Evolutionary conservation across 1,284 basidiomycete genomes (phyloP).

Genomic region (Pyrrhoderma noxium): DNA sequence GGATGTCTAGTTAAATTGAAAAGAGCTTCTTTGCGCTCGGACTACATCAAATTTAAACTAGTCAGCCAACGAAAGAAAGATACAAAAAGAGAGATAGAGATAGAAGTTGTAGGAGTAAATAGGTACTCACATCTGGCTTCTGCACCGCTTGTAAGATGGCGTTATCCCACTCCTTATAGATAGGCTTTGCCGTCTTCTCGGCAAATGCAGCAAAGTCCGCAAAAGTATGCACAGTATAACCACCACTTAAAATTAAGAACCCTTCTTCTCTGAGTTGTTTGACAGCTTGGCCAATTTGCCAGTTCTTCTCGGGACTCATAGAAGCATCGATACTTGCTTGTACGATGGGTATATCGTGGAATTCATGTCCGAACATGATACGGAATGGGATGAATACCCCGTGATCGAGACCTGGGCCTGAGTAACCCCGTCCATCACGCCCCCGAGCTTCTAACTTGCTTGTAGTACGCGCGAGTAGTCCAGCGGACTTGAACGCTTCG

Average conservation of each 20-base stretch:
- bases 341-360: constrained; percentile 53
- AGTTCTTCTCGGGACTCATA: constrained; percentile 54
- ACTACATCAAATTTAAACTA: too few species aligned
- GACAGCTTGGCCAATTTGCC: constrained; percentile 58
- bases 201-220: constrained; percentile 46
- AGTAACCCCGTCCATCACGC: constrained; percentile 51
- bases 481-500: constrained; percentile 54
- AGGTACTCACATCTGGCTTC: constrained; percentile 39
- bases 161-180: constrained; percentile 50
- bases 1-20: constrained; percentile 45
- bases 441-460: constrained; percentile 49
- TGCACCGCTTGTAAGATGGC: constrained; percentile 51
- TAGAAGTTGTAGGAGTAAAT: constrained; percentile 5
- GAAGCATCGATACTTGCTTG: constrained; percentile 64
- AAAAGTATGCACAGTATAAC: constrained; percentile 62
- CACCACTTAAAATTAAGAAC: constrained; percentile 64
- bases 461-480: constrained; percentile 46
- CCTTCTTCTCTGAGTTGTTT: constrained; percentile 54
- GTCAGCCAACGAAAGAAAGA: constrained; percentile 3
- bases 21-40: constrained; percentile 37
- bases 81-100: constrained; percentile 18
- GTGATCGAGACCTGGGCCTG: constrained; percentile 56
- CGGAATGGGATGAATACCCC: constrained; percentile 73
- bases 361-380: constrained; percentile 65
- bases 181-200: constrained; percentile 39